Base-by-base conservation (phyloP, 2,329 filamentous ascomycete genomes). In the Pseudogymnoascus sp. region DNA sequence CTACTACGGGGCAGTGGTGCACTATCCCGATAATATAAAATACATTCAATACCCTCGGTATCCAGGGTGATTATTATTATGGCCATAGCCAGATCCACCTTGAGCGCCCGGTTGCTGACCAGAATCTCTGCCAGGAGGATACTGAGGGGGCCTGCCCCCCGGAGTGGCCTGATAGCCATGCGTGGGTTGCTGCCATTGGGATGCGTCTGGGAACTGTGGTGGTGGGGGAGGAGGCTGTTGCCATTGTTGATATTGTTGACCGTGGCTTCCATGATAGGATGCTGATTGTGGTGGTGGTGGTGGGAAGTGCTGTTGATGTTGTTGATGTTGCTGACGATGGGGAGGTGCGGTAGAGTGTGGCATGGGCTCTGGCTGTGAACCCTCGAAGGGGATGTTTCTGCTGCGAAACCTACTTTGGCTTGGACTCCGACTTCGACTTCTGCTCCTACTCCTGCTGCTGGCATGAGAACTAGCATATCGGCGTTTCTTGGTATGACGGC, bases 401-500 rank as follows among this genome's bases (percentile, higher is more conserved):
- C 28, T 35, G 9, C 47, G 28, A 28, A 53, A 53, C 28, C 47
- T 35, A 11, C 28, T 53, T 14, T 43, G 35, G 14, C 9, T 12
- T 47, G 38, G 50, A 60, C 57, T 61, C 57, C 50, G 35, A 18
- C 60, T 61, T 39, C 53, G 38, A 6, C 37, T 57, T 5, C 12
- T 60, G 22, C 53, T 59, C n/a, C 39, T 35, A 12, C 25, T 60
- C 30, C 50, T 61, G n/a, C 30, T 61, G 20, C 41, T 37, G 15
- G 18, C 35, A 25, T 30, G 57, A 28, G 60, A 62, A 18, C 60
- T 9, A 20, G 57, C 39, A 33, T 62, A 62, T 50, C 60, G 60
- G 3, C 66, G 66, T 38, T 66, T 68, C 25, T 61, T 64, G 61
- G 63, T 60, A 58, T 66, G 50, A 25, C 62, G 61, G 12, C 60